A percentile compares a stretch with the other conserved stretches of the same genome.
phyloP scores from a whole-genome alignment of 2,329 filamentous ascomycete genomes.

The Pseudogymnoascus sp. region DNA sequence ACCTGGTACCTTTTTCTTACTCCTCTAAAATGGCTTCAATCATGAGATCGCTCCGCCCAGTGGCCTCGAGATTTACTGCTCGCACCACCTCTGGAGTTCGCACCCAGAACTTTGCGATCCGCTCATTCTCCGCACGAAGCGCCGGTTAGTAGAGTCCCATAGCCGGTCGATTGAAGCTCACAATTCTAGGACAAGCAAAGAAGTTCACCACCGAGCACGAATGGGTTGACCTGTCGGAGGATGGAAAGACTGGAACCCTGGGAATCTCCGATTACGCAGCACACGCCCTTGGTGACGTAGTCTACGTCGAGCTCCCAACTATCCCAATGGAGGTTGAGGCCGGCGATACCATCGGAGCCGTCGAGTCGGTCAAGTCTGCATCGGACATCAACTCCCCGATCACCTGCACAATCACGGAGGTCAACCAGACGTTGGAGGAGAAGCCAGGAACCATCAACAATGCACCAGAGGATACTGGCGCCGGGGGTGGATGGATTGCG shows the following conservation, averaged over 20 bases:
- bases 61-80: constrained; percentile 21
- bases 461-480: constrained; percentile 67
- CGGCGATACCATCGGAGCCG: constrained; percentile 83
- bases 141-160: constrained; percentile 31
- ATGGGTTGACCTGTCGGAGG: constrained; percentile 83
- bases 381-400: constrained; percentile 92
- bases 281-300: constrained; percentile 86
- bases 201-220: constrained; percentile 97
- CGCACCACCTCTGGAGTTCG: constrained; percentile 17
- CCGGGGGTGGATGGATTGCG: constrained; percentile 81
- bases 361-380: constrained; percentile 98
- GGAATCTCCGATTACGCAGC: constrained; percentile 91
- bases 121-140: constrained; percentile 39
- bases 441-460: constrained; percentile 83
- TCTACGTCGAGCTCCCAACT: constrained; percentile 89
- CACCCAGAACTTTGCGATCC: constrained; percentile 27
- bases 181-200: constrained; percentile 39
- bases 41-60: constrained; percentile 38
- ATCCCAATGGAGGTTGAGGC: constrained; percentile 56
- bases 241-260: constrained; percentile 69
- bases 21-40: constrained; percentile 50
- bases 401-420: constrained; percentile 62
- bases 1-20: not conserved
- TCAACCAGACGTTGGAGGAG: constrained; percentile 70
- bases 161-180: not conserved